Percentiles rank a stretch among this genome's conserved stretches.
Conservation (phyloP, 2,329 filamentous ascomycete genomes). For the Thelonectria blattea region DNA sequence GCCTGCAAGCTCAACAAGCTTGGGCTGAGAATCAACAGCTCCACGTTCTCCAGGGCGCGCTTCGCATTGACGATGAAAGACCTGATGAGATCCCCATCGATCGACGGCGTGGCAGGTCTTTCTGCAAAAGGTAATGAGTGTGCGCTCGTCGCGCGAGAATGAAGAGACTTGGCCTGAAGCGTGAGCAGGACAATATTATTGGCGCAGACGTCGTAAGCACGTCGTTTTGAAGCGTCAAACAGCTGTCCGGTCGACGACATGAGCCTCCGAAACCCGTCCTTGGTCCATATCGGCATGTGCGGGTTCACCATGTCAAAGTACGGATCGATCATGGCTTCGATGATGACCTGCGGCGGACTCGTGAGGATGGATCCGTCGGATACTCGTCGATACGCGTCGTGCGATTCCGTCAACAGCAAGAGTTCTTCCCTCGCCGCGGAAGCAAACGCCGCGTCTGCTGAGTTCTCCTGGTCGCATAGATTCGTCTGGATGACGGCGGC, state of each 20-base stretch:
- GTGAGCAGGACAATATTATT: constrained; percentile 19
- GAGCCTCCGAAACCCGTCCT: constrained; percentile 2
- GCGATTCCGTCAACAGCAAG: constrained; percentile 3
- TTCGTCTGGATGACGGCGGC: constrained; percentile 5
- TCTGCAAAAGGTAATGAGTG: not conserved
- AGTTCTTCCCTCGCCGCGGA: constrained; percentile 8
- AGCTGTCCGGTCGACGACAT: not conserved
- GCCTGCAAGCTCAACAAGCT: constrained; percentile 13
- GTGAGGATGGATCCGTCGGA: constrained; percentile 16
- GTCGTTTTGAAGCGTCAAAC: not conserved
- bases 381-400: not conserved
- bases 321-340: constrained; percentile 20
- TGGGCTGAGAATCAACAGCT: constrained; percentile 11
- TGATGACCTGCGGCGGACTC: constrained; percentile 14
- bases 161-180: constrained; percentile 16
- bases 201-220: constrained; percentile 18
- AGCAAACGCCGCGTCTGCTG: not conserved
- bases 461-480: not conserved
- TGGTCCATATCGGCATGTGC: constrained; percentile 16
- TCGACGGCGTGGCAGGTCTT: not conserved
- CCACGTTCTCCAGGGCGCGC: constrained; percentile 15
- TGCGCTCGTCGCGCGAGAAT: not conserved
- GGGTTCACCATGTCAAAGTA: constrained; percentile 21
- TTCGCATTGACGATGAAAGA: constrained; percentile 19
- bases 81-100: constrained; percentile 12